Evolutionary conservation across 208 protist genomes (phyloP).

Genomic region (Trypanosoma lewisi): DNA sequence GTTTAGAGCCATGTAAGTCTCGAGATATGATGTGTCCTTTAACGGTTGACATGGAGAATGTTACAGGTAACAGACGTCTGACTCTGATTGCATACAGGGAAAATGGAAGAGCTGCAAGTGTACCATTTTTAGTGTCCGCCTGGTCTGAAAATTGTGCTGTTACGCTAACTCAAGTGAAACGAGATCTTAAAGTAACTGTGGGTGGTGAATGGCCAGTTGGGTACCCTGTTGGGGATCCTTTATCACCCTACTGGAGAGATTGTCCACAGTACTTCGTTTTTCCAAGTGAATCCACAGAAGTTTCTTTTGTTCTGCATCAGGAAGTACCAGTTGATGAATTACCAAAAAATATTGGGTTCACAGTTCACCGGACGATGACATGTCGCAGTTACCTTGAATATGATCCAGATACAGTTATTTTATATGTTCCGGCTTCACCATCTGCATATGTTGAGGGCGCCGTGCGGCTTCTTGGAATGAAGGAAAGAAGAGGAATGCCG

Average conservation of each 20-base stretch:
- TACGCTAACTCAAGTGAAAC: conserved; percentile 27
- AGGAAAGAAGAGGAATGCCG: conserved; percentile 74
- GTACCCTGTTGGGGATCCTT: conserved; percentile 50
- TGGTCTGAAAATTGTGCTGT: conserved; percentile 36
- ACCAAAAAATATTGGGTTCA: conserved; percentile 60
- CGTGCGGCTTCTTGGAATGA: conserved; percentile 63
- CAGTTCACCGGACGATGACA: conserved; percentile 51
- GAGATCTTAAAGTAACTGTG: conserved; percentile 37
- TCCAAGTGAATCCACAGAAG: conserved; percentile 55
- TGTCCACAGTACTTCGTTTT: conserved; percentile 87
- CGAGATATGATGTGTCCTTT: conserved; percentile 24
- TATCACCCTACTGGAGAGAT: conserved; percentile 67
- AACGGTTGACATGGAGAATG: conserved; percentile 19
- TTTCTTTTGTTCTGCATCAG: conserved; percentile 52
- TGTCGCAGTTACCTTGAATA: conserved; percentile 74
- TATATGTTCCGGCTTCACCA: conserved; percentile 19
- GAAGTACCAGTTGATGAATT: conserved; percentile 6
- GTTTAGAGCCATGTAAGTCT: conserved; percentile 22
- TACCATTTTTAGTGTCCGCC: conserved; percentile 23
- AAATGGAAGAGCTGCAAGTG: conserved; percentile 14
- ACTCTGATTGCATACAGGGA: conserved; percentile 29
- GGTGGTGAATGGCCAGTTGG: conserved; percentile 50
- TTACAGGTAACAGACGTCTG: conserved; percentile 18
- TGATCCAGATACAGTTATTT: conserved; percentile 53
- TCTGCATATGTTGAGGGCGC: conserved; percentile 30